Evolutionary conservation across 1,284 basidiomycete genomes (phyloP), one percentile per base, ranked within the genome.

Genomic region (Polyporus tsugae): DNA sequence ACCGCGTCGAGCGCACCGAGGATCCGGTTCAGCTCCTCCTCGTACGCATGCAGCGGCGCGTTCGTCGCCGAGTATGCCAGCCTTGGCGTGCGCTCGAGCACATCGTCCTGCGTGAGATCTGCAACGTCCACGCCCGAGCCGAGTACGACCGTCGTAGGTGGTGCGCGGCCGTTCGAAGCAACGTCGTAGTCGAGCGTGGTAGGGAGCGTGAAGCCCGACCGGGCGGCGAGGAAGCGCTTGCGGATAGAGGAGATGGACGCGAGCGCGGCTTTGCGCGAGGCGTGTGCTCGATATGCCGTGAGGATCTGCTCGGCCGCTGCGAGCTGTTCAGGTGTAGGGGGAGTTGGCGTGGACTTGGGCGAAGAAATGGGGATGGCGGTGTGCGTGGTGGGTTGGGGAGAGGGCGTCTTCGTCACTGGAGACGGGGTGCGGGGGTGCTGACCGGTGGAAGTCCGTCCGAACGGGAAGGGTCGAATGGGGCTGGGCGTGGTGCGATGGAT

Each of bases 1-100:
- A 94, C 85, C 0, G 84, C 87, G 72, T 95, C 93, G 6, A 93
- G 84, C 66, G 84, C 82, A 62, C 88, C 84, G 35, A 94, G 81
- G 17, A 94, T 79, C 63, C 87, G 86, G 63, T 87, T 86, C 65
- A 94, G 81, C 35, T 83, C 81, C 68, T 88, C 80, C 66, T 87
- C 84, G 76, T 87, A 85, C 4, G 79, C 80, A 73, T 86, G 86
- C 49, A 88, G 79, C 0, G 84, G 78, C 25, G 80, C 80, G 78
- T 88, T 89, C 68, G 71, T 74, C 19, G 81, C 67, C 61, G 84
- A 82, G 80, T 83, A 87, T 25, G 80, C 75, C 38, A 81, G 77
- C 58, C 64, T 62, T 15, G 72, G 72, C 22, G 65, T 64, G 63
- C 66, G 64, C 58, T 63, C 52, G 63, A 70, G 65, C 42, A 63